Base-by-base conservation (phyloP, 805 yeast genomes). In the Peterozyma xylosa region DNA sequence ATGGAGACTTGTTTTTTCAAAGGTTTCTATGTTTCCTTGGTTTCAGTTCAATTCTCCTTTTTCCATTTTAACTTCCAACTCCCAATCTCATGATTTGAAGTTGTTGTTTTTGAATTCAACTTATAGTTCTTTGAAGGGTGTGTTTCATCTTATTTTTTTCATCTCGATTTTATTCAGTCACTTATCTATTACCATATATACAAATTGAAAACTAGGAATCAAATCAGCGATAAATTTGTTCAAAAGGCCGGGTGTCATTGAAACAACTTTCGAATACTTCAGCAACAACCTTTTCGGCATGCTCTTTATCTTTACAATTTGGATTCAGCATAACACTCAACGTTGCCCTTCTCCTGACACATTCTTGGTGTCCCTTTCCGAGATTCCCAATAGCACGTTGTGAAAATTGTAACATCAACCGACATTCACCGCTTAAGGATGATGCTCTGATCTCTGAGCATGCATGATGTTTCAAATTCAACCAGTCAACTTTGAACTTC, bases 361-460 rank as follows among this genome's bases (percentile, higher is more conserved):
- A 93, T 21, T 70, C 80, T 63, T 93, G 98, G 59, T 88, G 96
- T 33, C 96, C 96, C 51, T 78, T 77, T 30, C 80, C 80, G 51
- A 87, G 74, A 46, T 72, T 69, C 1, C 62, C 68, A 43, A 75
- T 43, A 1, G 70, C 65, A 1, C 65, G 63, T 45, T 69, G 59
- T 45, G 75, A 68, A 54, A 89, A 81, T 61, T 93, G 96, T 53
- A 85, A 86, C 78, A 82, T 76, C 53, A 91, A 79, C 29, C 98
- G 75, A 64, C 99, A 93, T 58, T 93, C 99, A 6, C 99, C 99
- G 57, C 95, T 84, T 17, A 93, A 70, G 52, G 88, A 82, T 10
- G 95, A 82, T 0, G 99, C 99, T 47, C 99, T 72, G 42, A 93
- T 87, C 62, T 93, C 99, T 1, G 97, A 82, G 61, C 99, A 93